Evolutionary conservation across 345 rosid genomes (phyloP).

Genomic region (Trapa incisa): DNA sequence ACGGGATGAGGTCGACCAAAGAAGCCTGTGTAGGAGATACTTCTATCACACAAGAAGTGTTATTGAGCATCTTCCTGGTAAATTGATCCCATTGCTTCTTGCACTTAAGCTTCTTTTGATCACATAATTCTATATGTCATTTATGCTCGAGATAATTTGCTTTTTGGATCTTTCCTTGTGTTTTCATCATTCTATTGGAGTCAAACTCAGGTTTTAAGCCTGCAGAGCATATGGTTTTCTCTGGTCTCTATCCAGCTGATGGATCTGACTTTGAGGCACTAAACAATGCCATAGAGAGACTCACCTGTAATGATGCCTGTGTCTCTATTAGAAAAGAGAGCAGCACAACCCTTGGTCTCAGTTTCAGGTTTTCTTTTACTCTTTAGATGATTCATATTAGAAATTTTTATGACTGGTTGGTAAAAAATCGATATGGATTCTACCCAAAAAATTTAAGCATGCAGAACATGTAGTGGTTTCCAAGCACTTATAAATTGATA

Average conservation of each 20-base stretch:
- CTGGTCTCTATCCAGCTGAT: conserved; percentile 95
- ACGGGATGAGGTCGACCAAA: conserved; percentile 90
- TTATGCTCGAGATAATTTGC: neutral
- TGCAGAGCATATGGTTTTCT: conserved; percentile 95
- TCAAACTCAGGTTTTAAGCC: conserved; percentile 65
- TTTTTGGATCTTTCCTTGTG: neutral
- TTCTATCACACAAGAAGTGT: conserved; percentile 37
- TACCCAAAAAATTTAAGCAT: too few relatives aligned
- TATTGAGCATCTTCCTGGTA: conserved; percentile 89
- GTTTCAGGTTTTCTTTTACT: conserved; percentile 54
- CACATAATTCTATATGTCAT: neutral
- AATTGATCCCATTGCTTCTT: conserved; percentile 5
- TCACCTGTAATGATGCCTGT: conserved; percentile 94
- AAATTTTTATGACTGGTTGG: too few relatives aligned
- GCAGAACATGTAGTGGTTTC: too few relatives aligned
- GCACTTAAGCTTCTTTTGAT: neutral
- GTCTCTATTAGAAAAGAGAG: conserved; percentile 79
- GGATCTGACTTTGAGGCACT: conserved; percentile 97
- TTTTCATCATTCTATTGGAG: neutral
- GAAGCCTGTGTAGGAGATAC: conserved; percentile 97
- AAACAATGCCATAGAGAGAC: conserved; percentile 76
- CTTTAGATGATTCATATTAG: neutral
- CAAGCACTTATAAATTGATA: too few relatives aligned
- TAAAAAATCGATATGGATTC: too few relatives aligned
- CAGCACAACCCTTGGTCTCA: conserved; percentile 86